Base-by-base conservation (phyloP, 2,329 filamentous ascomycete genomes). In the Hansfordia pulvinata region DNA sequence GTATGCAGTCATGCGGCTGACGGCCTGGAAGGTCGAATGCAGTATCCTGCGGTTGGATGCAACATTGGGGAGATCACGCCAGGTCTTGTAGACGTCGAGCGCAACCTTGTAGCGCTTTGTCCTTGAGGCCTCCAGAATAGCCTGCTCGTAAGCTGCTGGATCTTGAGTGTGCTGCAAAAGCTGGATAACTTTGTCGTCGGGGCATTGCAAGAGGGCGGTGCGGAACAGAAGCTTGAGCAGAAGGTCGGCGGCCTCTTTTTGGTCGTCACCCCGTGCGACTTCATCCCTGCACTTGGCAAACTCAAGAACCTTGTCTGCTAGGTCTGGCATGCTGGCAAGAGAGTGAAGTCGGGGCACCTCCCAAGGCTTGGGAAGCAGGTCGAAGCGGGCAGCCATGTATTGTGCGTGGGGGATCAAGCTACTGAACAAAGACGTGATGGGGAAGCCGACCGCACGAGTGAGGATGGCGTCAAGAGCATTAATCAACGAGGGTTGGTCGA, bases 61-160 rank as follows among this genome's bases (percentile, higher is more conserved):
- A 15, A 46, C 51, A 7, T 40, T 42, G 2, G 56, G 49, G 9
- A 67, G 38, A 10, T 48, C 30, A 17, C 64, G 56, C 33, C 64
- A 69, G 14, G 51, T 43, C 10, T 44, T 39, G 38, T 70, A 71
- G 8, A 65, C 49, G 3, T 54, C 41, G 0, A 45, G 39, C 1
- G 62, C 47, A 16, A 56, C 41, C 15, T 43, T 39, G 9, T 33
- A 25, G 26, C 51, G 37, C 20, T 40, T 23, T 30, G 37, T 32
- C 35, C 46, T 35, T 31, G 48, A 16, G 35, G 47, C 34, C 25
- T 36, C 28, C 8, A 43, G 36, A 12, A 70, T 43, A 31, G 62
- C 64, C 4, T 51, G 42, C 28, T 63, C 54, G 35, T 62, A 69
- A 6, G 58, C 41, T 0, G 39, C 23, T 2, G 38, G 33, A 23